Percentiles rank a stretch among this genome's conserved stretches.
phyloP scores from a whole-genome alignment of 1,139 yeast genomes.

The Geotrichum candidum region DNA sequence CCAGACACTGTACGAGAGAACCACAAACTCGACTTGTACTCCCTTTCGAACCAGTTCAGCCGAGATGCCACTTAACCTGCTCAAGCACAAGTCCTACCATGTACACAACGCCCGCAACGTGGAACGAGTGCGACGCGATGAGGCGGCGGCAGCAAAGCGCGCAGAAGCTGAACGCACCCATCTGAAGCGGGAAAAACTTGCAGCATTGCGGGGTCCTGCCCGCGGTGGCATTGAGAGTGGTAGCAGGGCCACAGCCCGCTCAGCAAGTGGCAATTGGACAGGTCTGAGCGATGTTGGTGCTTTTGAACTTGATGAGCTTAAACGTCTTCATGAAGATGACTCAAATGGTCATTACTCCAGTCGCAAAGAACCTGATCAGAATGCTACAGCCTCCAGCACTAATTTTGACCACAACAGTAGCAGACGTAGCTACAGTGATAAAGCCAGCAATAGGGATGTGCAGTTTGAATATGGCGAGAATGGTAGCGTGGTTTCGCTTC shows the following conservation, averaged over 20 bases:
- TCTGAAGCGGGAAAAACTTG: background rate
- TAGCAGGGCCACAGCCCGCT: background rate
- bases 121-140: constrained; percentile 32
- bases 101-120: constrained; percentile 29
- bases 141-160: constrained; percentile 23
- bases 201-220: background rate
- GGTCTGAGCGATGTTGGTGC: background rate
- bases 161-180: constrained; percentile 16
- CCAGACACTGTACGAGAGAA: background rate
- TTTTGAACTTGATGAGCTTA: background rate
- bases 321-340: background rate
- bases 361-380: background rate
- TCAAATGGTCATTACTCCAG: background rate
- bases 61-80: constrained; percentile 29
- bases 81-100: constrained; percentile 32
- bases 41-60: background rate
- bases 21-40: too few relatives aligned
- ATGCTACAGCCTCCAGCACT: background rate
- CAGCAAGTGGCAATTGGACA: background rate
- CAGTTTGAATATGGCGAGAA: background rate
- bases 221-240: background rate
- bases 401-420: background rate
- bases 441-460: background rate
- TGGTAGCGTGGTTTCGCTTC: background rate
- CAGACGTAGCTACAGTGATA: background rate